A percentile compares a stretch with the other conserved stretches of the same genome.
These are phyloP conservation scores for Debaryomyces sp. DNA, from an alignment of 1,139 yeast genomes.

Conservation along the genomic window DNA sequence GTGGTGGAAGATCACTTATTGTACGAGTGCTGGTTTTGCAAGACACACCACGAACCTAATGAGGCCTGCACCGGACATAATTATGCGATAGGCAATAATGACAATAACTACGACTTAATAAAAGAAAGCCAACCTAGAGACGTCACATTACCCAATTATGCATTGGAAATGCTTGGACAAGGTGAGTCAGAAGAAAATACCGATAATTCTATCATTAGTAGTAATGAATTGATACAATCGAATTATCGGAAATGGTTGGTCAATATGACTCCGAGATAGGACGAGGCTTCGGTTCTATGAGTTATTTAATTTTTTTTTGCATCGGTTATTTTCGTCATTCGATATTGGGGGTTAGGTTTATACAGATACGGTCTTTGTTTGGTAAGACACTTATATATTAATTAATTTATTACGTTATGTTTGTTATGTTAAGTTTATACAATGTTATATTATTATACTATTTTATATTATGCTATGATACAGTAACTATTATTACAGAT, in stretches of 20 bases:
- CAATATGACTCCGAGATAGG: slow-evolving; percentile 17
- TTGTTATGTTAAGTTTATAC: not conserved
- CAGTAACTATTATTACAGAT: slow-evolving; percentile 3
- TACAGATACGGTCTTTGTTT: slow-evolving; percentile 2
- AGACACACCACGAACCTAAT: slow-evolving; percentile 11
- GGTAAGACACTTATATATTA: not conserved
- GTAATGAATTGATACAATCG: slow-evolving; percentile 23
- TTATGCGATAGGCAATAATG: not conserved
- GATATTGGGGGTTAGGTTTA: slow-evolving; percentile 1
- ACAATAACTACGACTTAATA: not conserved
- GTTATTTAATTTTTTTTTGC: not conserved
- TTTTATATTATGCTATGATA: slow-evolving; percentile 4
- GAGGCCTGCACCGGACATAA: slow-evolving; percentile 11
- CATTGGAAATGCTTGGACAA: not conserved
- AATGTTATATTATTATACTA: not conserved
- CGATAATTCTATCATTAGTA: slow-evolving; percentile 10
- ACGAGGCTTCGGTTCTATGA: not conserved
- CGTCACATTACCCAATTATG: not conserved
- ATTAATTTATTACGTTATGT: slow-evolving; percentile 1
- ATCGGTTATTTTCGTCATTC: slow-evolving; percentile 4
- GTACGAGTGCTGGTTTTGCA: slow-evolving; percentile 17
- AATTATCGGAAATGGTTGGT: slow-evolving; percentile 34
- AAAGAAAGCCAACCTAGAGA: not conserved
- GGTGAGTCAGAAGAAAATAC: not conserved
- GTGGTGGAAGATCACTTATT: slow-evolving; percentile 8